Evolutionary conservation across 495 filamentous ascomycete genomes (phyloP).

Genomic region (Viridothelium virens): DNA sequence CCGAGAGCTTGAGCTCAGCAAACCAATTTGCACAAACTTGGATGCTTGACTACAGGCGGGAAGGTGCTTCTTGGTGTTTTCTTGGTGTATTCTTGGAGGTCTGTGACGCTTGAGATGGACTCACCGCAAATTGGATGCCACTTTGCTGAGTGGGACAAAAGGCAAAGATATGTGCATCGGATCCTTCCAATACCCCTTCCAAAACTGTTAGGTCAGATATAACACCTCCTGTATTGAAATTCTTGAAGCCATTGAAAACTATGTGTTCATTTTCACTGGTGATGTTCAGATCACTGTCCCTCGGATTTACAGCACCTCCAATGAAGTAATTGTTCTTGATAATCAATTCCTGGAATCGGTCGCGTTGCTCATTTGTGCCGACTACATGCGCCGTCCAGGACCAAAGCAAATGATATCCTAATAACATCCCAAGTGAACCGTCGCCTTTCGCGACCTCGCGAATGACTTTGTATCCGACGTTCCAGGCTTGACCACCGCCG

Average conservation of each 20-base stretch:
- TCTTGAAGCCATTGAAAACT: constrained; percentile 51
- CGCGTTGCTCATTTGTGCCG: constrained; percentile 47
- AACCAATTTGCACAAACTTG: too few species aligned
- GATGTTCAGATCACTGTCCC: constrained; percentile 51
- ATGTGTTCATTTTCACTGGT: constrained; percentile 44
- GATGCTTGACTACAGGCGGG: too few species aligned
- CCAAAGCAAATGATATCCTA: constrained; percentile 57
- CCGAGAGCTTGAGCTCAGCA: too few species aligned
- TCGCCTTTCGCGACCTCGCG: constrained; percentile 53
- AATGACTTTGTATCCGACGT: constrained; percentile 48
- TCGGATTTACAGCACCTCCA: constrained; percentile 56
- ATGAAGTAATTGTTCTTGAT: constrained; percentile 54
- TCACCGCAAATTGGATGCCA: constrained; percentile 44
- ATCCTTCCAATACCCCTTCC: constrained; percentile 49
- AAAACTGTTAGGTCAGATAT: constrained; percentile 56
- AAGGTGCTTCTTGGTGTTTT: too few species aligned
- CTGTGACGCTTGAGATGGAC: background rate
- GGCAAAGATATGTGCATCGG: constrained; percentile 52
- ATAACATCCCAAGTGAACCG: constrained; percentile 52
- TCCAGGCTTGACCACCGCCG: constrained; percentile 52
- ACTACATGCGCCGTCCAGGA: constrained; percentile 49
- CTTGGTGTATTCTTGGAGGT: too few species aligned
- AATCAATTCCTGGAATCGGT: constrained; percentile 46
- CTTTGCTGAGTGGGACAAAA: constrained; percentile 45
- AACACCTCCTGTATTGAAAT: constrained; percentile 57